Conservation (phyloP, 306 rosid genomes). For the Phaseolus lunatus region DNA sequence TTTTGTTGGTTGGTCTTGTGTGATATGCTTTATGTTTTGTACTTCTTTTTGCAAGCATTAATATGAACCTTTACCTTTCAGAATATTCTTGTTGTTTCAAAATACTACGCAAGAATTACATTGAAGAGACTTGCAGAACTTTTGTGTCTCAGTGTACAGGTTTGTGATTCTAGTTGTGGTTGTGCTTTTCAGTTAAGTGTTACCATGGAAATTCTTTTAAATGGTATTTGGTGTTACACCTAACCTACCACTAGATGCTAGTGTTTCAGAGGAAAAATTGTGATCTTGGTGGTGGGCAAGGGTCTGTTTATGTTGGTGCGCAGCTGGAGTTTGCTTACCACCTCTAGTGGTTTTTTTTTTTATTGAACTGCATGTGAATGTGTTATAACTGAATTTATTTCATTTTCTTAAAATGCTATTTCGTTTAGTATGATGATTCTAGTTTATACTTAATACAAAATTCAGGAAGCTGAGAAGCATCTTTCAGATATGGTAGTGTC, state of each 20-base stretch:
- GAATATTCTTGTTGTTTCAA: conserved; percentile 92
- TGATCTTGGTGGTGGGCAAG: neutral
- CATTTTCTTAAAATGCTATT: conserved; percentile 10
- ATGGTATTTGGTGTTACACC: neutral
- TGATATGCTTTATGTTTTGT: conserved; percentile 30
- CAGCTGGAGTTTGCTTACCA: conserved; percentile 21
- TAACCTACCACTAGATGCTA: neutral
- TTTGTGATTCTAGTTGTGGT: conserved; percentile 43
- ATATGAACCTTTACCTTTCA: conserved; percentile 47
- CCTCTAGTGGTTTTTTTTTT: conserved; percentile 3
- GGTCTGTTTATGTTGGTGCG: neutral
- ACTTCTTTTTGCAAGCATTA: conserved; percentile 19
- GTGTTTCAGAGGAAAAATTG: conserved; percentile 10
- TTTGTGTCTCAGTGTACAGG: conserved; percentile 81
- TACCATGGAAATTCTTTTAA: neutral
- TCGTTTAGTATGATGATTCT: conserved; percentile 3
- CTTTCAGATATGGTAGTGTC: conserved; percentile 99
- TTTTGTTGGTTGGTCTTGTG: conserved; percentile 19
- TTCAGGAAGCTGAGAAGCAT: conserved; percentile 96
- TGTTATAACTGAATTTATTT: conserved; percentile 10
- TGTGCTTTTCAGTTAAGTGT: conserved; percentile 16
- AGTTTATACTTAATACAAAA: conserved; percentile 2
- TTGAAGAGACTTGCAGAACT: conserved; percentile 83
- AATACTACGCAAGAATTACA: conserved; percentile 70
- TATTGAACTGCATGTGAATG: conserved; percentile 26